Evolutionary conservation across 768 basidiomycete species (phyloP).

Genomic region (Suillus placidus): DNA sequence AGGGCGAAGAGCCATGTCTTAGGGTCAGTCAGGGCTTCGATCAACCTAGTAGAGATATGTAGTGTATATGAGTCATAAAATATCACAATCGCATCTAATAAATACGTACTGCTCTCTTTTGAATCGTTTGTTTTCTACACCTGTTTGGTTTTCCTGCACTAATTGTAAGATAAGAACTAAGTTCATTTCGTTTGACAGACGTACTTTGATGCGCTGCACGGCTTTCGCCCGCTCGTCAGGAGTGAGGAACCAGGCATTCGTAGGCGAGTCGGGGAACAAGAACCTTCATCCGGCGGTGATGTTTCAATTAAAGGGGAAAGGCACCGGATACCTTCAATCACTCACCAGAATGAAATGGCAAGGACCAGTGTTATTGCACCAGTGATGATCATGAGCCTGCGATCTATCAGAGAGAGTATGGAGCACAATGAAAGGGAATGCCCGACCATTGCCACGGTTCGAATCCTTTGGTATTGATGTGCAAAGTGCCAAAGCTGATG

Average conservation of each 20-base stretch:
- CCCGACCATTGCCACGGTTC: constrained; percentile 69
- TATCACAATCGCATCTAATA: constrained; percentile 11
- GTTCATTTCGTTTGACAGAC: constrained; percentile 27
- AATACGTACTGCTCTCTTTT: constrained; percentile 59
- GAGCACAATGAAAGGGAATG: background rate
- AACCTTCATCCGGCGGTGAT: constrained; percentile 40
- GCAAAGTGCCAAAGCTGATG: constrained; percentile 60
- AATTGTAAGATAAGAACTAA: constrained; percentile 16
- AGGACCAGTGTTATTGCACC: constrained; percentile 56
- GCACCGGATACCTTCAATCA: constrained; percentile 9
- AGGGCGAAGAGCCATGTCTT: constrained; percentile 74
- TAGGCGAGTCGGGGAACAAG: constrained; percentile 69
- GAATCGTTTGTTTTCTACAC: constrained; percentile 29
- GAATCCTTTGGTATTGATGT: constrained; percentile 54
- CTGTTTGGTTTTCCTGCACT: constrained; percentile 23
- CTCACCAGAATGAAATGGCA: constrained; percentile 53
- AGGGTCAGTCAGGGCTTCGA: constrained; percentile 60
- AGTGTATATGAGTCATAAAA: background rate
- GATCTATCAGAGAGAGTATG: background rate
- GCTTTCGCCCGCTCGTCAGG: constrained; percentile 55
- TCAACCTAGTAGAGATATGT: constrained; percentile 48
- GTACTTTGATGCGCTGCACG: constrained; percentile 55
- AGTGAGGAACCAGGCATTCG: constrained; percentile 69
- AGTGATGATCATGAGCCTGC: constrained; percentile 66
- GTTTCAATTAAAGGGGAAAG: background rate